phyloP scores from a whole-genome alignment of 306 rosid genomes.

The Cucurbita argyrosperma region DNA sequence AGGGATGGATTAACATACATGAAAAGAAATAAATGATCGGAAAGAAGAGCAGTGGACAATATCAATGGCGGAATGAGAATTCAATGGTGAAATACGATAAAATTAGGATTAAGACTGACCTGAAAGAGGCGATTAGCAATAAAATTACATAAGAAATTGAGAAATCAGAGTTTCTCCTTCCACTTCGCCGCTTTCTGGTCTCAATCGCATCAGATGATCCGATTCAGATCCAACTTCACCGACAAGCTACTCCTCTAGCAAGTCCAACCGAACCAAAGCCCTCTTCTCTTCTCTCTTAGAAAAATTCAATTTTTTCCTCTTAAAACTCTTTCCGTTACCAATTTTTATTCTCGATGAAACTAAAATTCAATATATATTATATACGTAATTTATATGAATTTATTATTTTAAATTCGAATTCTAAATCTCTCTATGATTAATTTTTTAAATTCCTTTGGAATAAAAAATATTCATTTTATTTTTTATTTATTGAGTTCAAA shows the following conservation, averaged over 20 bases:
- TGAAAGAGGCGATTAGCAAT: not conserved
- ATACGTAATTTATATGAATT: no score
- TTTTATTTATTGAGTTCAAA: no score
- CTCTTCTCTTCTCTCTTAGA: not conserved
- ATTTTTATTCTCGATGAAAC: no score
- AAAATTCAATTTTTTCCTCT: not conserved
- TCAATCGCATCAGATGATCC: not conserved
- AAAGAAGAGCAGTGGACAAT: not conserved
- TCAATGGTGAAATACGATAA: no score
- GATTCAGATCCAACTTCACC: constrained; percentile 11
- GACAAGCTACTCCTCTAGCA: constrained; percentile 2
- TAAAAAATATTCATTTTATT: no score
- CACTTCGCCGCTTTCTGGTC: not conserved
- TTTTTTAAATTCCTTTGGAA: no score
- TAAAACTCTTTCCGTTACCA: not conserved
- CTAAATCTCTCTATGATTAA: no score
- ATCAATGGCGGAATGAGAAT: not conserved
- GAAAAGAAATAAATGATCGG: not conserved
- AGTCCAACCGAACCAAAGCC: not conserved
- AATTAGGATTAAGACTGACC: not conserved
- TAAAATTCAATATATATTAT: no score
- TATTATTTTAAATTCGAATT: no score
- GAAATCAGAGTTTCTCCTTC: not conserved
- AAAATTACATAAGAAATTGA: not conserved
- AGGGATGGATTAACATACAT: not conserved